Evolutionary conservation across 2,329 filamentous ascomycete genomes (phyloP).

Genomic region (Colletotrichum horii): DNA sequence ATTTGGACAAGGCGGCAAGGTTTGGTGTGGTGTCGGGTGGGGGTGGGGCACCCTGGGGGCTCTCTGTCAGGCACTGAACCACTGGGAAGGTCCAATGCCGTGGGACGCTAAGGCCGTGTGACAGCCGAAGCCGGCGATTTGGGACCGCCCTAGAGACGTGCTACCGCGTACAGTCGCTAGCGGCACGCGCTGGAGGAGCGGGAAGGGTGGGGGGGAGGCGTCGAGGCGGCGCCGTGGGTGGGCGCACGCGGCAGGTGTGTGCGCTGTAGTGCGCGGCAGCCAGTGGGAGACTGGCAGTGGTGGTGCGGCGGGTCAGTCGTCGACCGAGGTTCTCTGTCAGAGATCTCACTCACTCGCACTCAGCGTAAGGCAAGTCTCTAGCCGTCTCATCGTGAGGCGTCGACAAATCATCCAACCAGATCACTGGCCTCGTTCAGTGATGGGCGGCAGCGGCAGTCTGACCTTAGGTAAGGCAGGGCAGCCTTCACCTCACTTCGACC

Average conservation of each 20-base stretch:
- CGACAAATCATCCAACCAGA: background rate
- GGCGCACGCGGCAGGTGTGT: background rate
- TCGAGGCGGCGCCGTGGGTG: background rate
- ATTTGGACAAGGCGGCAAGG: background rate
- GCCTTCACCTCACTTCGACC: background rate
- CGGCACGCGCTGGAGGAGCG: background rate
- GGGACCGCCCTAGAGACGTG: background rate
- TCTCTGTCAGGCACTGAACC: background rate
- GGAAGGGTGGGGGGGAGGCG: background rate
- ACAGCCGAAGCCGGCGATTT: slow-evolving; percentile 1
- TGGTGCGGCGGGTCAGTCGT: background rate
- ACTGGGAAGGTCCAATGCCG: background rate
- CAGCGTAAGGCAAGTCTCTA: background rate
- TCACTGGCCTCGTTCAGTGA: background rate
- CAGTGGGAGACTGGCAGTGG: background rate
- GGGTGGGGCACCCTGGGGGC: too few species aligned
- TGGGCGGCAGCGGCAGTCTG: background rate
- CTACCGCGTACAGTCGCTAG: background rate
- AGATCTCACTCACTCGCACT: background rate
- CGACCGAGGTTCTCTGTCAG: background rate
- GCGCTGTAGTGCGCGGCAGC: background rate
- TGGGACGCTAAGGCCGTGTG: background rate
- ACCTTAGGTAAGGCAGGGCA: background rate
- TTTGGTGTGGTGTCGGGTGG: background rate
- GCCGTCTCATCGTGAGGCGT: background rate